phyloP scores from a whole-genome alignment of 2,329 filamentous ascomycete genomes.

The Fusarium sp. region DNA sequence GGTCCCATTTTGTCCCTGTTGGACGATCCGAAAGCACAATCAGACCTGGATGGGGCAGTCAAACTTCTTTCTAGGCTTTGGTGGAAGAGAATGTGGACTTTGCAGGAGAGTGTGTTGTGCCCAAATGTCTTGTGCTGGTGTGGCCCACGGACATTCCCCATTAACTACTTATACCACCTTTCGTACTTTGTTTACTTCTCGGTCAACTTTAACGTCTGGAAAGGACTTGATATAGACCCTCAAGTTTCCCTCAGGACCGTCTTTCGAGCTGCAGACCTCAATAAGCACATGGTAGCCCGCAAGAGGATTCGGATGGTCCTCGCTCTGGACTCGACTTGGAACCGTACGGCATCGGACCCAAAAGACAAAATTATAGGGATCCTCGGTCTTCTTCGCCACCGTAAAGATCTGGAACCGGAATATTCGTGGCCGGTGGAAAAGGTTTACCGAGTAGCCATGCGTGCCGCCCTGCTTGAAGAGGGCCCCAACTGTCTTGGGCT shows the following conservation, averaged over 20 bases:
- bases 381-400: not conserved
- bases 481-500: constrained; percentile 15
- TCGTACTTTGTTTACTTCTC: constrained; percentile 16
- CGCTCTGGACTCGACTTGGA: constrained; percentile 19
- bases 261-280: not conserved
- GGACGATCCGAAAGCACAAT: not conserved
- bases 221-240: not conserved
- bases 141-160: not conserved
- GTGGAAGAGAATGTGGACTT: constrained; percentile 27
- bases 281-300: not conserved
- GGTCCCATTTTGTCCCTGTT: not conserved
- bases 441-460: constrained; percentile 15
- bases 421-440: constrained; percentile 25
- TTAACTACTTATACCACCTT: constrained; percentile 10
- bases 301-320: not conserved
- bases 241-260: not conserved
- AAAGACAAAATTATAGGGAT: constrained; percentile 18
- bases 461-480: constrained; percentile 9
- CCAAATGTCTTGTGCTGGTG: constrained; percentile 17
- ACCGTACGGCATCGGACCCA: constrained; percentile 1
- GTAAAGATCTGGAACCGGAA: constrained; percentile 1
- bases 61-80: constrained; percentile 4
- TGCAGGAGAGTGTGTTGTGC: constrained; percentile 20
- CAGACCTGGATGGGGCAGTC: not conserved
- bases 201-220: not conserved